Conservation (phyloP, 1,139 yeast species). For the Saccharomyces hybrid region DNA sequence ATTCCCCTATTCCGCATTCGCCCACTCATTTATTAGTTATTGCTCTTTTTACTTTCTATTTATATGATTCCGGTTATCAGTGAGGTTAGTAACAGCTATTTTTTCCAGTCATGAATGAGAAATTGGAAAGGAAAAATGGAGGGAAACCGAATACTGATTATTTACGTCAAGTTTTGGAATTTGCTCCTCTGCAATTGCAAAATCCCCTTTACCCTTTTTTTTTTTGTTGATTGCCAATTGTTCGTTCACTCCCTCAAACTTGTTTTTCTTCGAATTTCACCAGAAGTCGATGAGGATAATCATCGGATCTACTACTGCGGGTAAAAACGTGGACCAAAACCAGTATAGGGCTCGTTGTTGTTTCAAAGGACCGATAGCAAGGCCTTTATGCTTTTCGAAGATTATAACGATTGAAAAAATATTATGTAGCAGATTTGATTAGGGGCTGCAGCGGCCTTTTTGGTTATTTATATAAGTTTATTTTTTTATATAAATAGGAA, state of each 20-base stretch:
- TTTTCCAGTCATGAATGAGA: conserved; percentile 1
- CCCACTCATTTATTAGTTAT: neutral
- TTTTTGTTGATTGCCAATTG: neutral
- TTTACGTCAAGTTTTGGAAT: neutral
- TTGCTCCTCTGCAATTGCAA: neutral
- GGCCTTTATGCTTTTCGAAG: neutral
- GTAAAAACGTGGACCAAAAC: neutral
- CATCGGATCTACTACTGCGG: neutral
- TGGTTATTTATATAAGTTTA: neutral
- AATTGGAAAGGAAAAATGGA: conserved; percentile 8
- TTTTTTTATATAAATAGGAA: neutral
- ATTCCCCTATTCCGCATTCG: neutral
- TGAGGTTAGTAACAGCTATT: neutral
- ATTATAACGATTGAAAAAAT: neutral
- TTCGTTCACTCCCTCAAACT: neutral
- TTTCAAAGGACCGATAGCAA: neutral
- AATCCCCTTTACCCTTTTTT: neutral
- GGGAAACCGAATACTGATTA: neutral
- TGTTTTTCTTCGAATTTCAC: neutral
- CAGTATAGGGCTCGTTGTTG: neutral
- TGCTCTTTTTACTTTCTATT: neutral
- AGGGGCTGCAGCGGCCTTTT: neutral
- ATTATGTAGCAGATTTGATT: neutral
- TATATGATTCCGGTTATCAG: neutral
- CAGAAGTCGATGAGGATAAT: neutral